Evolutionary conservation across 306 rosid species (phyloP).

Genomic region (Vigna radiata): DNA sequence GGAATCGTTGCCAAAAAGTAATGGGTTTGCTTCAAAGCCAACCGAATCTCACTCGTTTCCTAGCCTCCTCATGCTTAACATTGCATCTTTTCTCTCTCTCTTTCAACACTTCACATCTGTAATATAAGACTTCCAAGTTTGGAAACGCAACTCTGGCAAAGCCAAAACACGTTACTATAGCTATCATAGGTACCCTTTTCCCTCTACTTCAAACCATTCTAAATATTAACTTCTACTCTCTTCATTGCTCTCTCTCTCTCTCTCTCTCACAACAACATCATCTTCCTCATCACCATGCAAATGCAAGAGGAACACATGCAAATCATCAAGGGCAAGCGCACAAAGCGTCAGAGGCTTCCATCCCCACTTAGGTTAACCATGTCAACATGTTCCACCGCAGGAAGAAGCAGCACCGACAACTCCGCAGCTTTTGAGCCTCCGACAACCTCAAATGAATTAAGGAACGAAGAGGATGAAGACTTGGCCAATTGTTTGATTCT

Average conservation of each 20-base stretch:
- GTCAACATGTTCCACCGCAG: conserved; percentile 51
- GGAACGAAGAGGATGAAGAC: conserved; percentile 62
- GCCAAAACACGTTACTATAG: conserved; percentile 54
- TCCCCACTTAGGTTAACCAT: conserved; percentile 56
- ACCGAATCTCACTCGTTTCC: conserved; percentile 96
- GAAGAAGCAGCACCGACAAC: conserved; percentile 31
- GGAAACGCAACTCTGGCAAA: conserved; percentile 64
- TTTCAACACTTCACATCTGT: conserved; percentile 5
- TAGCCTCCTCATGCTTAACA: conserved; percentile 76
- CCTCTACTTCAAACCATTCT: conserved; percentile 32
- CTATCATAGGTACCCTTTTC: conserved; percentile 26
- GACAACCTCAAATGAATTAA: conserved; percentile 19
- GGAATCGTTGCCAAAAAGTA: conserved; percentile 88
- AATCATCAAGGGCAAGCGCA: conserved; percentile 72
- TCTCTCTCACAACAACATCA: background rate
- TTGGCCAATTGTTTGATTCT: conserved; percentile 90
- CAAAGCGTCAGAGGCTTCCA: conserved; percentile 68
- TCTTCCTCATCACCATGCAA: background rate
- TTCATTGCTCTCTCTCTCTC: background rate
- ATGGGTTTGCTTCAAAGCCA: conserved; percentile 97
- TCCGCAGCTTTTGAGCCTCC: conserved; percentile 36
- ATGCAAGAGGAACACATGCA: conserved; percentile 32
- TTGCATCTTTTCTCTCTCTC: conserved; percentile 54
- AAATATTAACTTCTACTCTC: conserved; percentile 43
- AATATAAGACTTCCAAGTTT: conserved; percentile 66